Evolutionary conservation across 495 filamentous ascomycete species (phyloP).

Genomic region (Hypoxylon fragiforme): DNA sequence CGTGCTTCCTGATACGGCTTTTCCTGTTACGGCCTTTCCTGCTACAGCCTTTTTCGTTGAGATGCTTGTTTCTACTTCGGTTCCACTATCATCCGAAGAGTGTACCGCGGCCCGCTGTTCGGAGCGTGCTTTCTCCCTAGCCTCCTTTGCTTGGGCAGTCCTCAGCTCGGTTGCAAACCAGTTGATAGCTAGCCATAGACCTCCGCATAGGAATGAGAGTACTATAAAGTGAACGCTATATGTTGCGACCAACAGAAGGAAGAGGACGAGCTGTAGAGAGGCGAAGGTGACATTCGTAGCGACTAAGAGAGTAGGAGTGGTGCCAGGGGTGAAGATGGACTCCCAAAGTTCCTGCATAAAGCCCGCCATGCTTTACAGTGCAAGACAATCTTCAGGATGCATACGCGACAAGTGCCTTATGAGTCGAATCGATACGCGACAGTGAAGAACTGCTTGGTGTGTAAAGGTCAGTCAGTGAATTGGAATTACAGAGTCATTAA

Average conservation of each 20-base stretch:
- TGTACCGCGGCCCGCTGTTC: slow-evolving; percentile 37
- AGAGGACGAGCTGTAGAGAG: slow-evolving; percentile 75
- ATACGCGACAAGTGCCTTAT: slow-evolving; percentile 21
- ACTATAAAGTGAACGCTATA: slow-evolving; percentile 86
- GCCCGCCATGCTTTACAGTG: slow-evolving; percentile 63
- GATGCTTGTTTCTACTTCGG: slow-evolving; percentile 52
- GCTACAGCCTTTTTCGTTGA: slow-evolving; percentile 32
- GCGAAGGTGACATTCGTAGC: slow-evolving; percentile 92
- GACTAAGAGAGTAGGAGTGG: slow-evolving; percentile 82
- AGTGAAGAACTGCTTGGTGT: slow-evolving; percentile 1
- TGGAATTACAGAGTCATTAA: too few relatives aligned
- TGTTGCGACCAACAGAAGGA: slow-evolving; percentile 76
- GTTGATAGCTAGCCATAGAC: slow-evolving; percentile 91
- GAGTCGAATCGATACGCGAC: slow-evolving; percentile 29
- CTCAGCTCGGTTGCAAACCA: slow-evolving; percentile 90
- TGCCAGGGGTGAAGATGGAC: slow-evolving; percentile 88
- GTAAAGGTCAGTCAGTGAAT: too few relatives aligned
- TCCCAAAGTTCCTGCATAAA: slow-evolving; percentile 84
- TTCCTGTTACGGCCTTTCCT: slow-evolving; percentile 35
- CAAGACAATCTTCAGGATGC: slow-evolving; percentile 13
- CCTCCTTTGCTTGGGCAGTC: slow-evolving; percentile 64
- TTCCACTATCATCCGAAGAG: slow-evolving; percentile 50
- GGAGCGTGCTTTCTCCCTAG: slow-evolving; percentile 58
- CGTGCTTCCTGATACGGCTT: slow-evolving; percentile 34
- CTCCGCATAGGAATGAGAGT: slow-evolving; percentile 73